Conservation (phyloP, 805 yeast species). For the Kluyveromyces nonfermentans region DNA sequence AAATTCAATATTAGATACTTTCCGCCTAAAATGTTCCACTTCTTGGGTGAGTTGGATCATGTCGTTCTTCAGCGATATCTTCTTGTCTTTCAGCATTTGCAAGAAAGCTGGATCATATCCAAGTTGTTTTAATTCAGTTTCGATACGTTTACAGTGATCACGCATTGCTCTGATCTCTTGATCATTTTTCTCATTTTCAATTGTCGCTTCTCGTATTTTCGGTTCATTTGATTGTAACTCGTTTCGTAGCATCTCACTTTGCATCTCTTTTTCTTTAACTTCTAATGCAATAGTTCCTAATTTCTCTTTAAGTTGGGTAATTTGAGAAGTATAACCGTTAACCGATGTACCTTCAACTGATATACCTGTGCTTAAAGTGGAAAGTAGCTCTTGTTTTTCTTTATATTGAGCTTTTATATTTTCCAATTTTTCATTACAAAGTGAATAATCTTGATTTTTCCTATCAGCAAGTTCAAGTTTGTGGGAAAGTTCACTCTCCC, state of each 20-base stretch:
- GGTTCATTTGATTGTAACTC: conserved; percentile 40
- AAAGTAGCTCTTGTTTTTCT: conserved; percentile 67
- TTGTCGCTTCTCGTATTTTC: conserved; percentile 44
- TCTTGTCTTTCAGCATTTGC: conserved; percentile 38
- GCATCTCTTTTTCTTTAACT: conserved; percentile 51
- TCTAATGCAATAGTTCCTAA: conserved; percentile 44
- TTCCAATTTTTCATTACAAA: conserved; percentile 36
- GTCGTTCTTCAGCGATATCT: conserved; percentile 36
- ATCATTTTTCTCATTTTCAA: conserved; percentile 37
- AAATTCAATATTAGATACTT: conserved; percentile 67
- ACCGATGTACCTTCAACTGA: conserved; percentile 67
- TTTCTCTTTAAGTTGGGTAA: conserved; percentile 50
- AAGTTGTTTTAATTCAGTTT: conserved; percentile 35
- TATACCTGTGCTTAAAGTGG: conserved; percentile 82
- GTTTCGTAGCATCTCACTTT: conserved; percentile 44
- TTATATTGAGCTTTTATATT: conserved; percentile 38
- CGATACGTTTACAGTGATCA: conserved; percentile 29
- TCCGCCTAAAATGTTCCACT: conserved; percentile 48
- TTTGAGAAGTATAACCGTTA: conserved; percentile 69
- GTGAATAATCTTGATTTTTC: conserved; percentile 38
- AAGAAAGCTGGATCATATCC: conserved; percentile 49
- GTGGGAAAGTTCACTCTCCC: conserved; percentile 28
- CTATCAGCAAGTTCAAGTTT: conserved; percentile 32
- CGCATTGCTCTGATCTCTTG: conserved; percentile 32
- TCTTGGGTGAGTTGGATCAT: conserved; percentile 37